A percentile compares a stretch with the other conserved stretches of the same genome.
Conservation (phyloP, 2,329 filamentous ascomycete species). For the Arthrinium phaeospermum region DNA sequence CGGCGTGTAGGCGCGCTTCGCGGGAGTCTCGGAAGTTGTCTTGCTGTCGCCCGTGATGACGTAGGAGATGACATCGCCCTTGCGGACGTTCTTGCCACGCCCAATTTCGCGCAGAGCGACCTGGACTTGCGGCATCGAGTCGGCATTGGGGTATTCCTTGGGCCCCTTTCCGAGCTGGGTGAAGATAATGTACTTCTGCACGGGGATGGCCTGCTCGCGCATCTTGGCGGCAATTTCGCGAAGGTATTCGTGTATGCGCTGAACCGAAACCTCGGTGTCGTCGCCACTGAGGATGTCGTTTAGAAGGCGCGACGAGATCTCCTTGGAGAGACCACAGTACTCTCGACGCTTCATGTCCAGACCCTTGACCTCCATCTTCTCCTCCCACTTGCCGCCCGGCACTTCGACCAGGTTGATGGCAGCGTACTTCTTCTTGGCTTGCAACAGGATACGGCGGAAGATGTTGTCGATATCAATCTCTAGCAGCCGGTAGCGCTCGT, state of each 20-base stretch:
- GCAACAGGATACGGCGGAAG: constrained; percentile 89
- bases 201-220: constrained; percentile 76
- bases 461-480: constrained; percentile 99
- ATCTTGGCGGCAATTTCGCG: constrained; percentile 85
- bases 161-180: constrained; percentile 96
- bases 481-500: constrained; percentile 87
- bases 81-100: constrained; percentile 85
- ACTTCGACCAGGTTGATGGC: constrained; percentile 92
- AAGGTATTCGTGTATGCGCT: constrained; percentile 92
- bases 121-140: constrained; percentile 96
- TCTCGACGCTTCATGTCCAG: constrained; percentile 97
- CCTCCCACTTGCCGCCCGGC: constrained; percentile 81
- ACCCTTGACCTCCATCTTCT: constrained; percentile 97
- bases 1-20: constrained; percentile 87
- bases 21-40: constrained; percentile 67
- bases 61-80: constrained; percentile 95
- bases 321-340: constrained; percentile 94
- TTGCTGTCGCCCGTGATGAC: constrained; percentile 81
- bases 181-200: constrained; percentile 94
- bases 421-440: constrained; percentile 99
- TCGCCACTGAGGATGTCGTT: constrained; percentile 94
- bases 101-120: constrained; percentile 89
- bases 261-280: constrained; percentile 85
- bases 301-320: constrained; percentile 88
- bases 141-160: constrained; percentile 90